Evolutionary conservation across 2,329 filamentous ascomycete species (phyloP).

Genomic region (Tetracladium maxilliforme): DNA sequence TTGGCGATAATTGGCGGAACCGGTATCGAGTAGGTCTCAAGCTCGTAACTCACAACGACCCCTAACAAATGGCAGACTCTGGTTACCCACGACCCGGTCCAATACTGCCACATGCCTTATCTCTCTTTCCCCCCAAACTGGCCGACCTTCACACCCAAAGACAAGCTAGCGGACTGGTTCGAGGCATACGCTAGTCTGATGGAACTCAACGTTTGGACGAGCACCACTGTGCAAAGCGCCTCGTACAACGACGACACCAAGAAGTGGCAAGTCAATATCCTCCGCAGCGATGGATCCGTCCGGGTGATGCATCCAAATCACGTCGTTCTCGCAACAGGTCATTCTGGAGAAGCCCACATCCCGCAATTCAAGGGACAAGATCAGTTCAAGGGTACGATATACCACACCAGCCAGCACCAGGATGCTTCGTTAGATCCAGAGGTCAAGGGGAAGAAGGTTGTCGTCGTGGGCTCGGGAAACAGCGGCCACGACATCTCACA

Average conservation of each 20-base stretch:
- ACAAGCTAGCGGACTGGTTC: constrained; percentile 51
- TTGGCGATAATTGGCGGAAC: constrained; percentile 46
- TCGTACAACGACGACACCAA: constrained; percentile 30
- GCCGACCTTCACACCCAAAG: constrained; percentile 54
- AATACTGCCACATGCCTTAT: constrained; percentile 44
- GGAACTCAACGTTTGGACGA: constrained; percentile 50
- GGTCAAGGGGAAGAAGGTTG: constrained; percentile 28
- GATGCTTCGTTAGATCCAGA: constrained; percentile 7
- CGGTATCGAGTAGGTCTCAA: too few species aligned
- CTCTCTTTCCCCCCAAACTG: constrained; percentile 43
- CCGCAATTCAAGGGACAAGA: constrained; percentile 40
- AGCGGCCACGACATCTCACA: constrained; percentile 44
- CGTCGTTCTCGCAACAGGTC: constrained; percentile 37
- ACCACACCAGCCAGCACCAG: constrained; percentile 2
- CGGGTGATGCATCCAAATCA: constrained; percentile 32
- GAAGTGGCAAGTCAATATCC: constrained; percentile 36
- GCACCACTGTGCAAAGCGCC: constrained; percentile 23
- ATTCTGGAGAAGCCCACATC: constrained; percentile 40
- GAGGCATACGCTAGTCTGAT: constrained; percentile 44
- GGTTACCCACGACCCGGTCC: constrained; percentile 49
- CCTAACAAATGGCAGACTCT: too few species aligned
- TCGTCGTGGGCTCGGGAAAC: constrained; percentile 44
- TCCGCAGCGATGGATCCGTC: constrained; percentile 18
- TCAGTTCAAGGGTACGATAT: constrained; percentile 28
- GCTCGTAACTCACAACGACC: too few species aligned